Conservation (phyloP, 495 filamentous ascomycete species). For the Hypoxylon lenormandii region DNA sequence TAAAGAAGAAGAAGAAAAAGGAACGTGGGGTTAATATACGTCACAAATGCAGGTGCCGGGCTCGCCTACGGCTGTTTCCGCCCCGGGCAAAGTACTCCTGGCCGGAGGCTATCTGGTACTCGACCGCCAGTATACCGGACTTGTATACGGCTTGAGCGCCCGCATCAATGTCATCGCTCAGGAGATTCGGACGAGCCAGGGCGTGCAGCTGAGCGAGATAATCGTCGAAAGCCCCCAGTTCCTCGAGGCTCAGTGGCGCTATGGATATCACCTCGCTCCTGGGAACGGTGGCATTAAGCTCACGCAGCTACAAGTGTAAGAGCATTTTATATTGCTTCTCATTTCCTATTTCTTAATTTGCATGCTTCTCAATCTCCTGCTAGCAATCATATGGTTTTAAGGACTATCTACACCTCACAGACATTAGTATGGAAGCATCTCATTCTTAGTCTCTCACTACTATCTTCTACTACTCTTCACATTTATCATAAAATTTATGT, state of each 20-base stretch:
- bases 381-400: too few species aligned
- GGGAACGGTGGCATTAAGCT: slow-evolving; percentile 81
- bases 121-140: slow-evolving; percentile 84
- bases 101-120: slow-evolving; percentile 95
- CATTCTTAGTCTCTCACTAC: neutral
- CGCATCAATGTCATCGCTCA: slow-evolving; percentile 87
- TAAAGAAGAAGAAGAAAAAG: slow-evolving; percentile 2
- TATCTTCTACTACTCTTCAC: neutral
- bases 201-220: slow-evolving; percentile 73
- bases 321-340: slow-evolving; percentile 27
- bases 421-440: neutral
- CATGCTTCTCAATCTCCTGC: too few species aligned
- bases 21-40: slow-evolving; percentile 26
- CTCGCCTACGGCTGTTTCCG: slow-evolving; percentile 74
- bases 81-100: slow-evolving; percentile 94
- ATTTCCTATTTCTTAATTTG: neutral
- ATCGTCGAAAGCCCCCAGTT: slow-evolving; percentile 93
- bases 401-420: too few species aligned
- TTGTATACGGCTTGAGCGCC: slow-evolving; percentile 94
- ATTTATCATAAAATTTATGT: slow-evolving; percentile 17
- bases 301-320: slow-evolving; percentile 82
- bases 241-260: slow-evolving; percentile 83
- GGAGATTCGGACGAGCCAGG: slow-evolving; percentile 67
- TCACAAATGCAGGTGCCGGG: slow-evolving; percentile 50
- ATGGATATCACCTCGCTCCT: slow-evolving; percentile 74